A percentile compares a stretch with the other conserved stretches of the same genome.
These are phyloP conservation scores for Zymoseptoria passerinii DNA, from an alignment of 2,329 filamentous ascomycete species.

Conservation along the genomic window DNA sequence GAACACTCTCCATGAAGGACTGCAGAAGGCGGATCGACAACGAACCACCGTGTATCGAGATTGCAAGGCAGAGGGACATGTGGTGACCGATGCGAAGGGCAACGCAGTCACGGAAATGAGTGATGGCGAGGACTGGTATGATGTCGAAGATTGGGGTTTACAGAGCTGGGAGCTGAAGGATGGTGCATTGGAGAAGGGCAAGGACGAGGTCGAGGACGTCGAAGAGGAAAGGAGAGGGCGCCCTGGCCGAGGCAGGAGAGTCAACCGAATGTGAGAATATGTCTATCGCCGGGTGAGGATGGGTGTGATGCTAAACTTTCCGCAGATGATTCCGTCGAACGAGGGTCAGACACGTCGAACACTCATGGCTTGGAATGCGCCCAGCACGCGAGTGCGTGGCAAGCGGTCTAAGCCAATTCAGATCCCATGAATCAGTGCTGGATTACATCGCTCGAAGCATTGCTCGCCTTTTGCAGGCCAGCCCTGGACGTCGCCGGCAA, in stretches of 20 bases:
- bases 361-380: too few species aligned
- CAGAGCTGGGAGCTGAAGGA: constrained; percentile 27
- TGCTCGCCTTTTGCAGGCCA: too few species aligned
- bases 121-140: constrained; percentile 85
- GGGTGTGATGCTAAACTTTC: not conserved
- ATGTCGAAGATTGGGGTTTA: constrained; percentile 69
- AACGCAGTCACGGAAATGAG: constrained; percentile 55
- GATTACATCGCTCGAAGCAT: too few species aligned
- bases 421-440: too few species aligned
- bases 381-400: too few species aligned
- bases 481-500: too few species aligned
- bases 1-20: constrained; percentile 58
- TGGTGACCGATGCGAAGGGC: constrained; percentile 36
- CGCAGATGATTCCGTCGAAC: not conserved
- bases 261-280: constrained; percentile 20
- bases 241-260: constrained; percentile 16
- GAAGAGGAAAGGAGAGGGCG: constrained; percentile 20
- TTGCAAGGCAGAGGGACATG: constrained; percentile 70
- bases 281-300: not conserved
- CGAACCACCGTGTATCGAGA: constrained; percentile 64
- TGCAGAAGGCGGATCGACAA: constrained; percentile 64
- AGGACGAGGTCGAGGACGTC: constrained; percentile 66
- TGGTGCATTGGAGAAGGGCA: constrained; percentile 70
- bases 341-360: not conserved
- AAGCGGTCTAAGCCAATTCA: too few species aligned